Evolutionary conservation across 106 monocot species (phyloP).

Genomic region (Dendrobium huoshanense): DNA sequence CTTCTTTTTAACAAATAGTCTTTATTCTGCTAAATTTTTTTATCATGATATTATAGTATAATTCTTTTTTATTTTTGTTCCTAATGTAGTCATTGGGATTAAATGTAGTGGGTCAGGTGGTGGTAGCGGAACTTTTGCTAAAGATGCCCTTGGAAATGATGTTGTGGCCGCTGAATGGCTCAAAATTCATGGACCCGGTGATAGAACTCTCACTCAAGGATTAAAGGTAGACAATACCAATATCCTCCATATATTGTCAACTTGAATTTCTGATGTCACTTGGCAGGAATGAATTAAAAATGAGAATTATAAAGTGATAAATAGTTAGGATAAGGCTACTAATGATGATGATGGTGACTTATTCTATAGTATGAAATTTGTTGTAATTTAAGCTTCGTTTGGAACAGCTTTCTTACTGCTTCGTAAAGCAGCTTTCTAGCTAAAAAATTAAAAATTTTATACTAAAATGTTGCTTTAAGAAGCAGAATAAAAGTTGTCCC

Average conservation of each 20-base stretch:
- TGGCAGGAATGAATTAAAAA: neutral
- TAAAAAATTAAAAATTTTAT: too few relatives aligned
- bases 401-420: too few relatives aligned
- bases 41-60: too few relatives aligned
- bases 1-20: neutral
- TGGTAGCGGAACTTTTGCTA: conserved; percentile 56
- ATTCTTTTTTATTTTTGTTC: neutral
- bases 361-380: neutral
- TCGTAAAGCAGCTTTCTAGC: too few relatives aligned
- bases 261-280: neutral
- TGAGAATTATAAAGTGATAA: neutral
- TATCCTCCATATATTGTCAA: neutral
- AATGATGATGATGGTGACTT: neutral
- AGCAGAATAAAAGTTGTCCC: too few relatives aligned
- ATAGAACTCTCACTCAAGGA: conserved; percentile 88
- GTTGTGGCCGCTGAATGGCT: conserved; percentile 60
- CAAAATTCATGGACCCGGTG: conserved; percentile 81
- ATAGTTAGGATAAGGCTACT: neutral
- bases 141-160: conserved; percentile 93
- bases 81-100: neutral
- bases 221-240: conserved; percentile 44
- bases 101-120: conserved; percentile 51
- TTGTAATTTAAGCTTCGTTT: neutral
- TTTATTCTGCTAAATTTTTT: too few relatives aligned
- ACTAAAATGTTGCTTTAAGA: too few relatives aligned